Percentiles rank a stretch among this genome's conserved stretches.
phyloP scores from a whole-genome alignment of 768 basidiomycete genomes.

The Coprinellus aureogranulatus region DNA sequence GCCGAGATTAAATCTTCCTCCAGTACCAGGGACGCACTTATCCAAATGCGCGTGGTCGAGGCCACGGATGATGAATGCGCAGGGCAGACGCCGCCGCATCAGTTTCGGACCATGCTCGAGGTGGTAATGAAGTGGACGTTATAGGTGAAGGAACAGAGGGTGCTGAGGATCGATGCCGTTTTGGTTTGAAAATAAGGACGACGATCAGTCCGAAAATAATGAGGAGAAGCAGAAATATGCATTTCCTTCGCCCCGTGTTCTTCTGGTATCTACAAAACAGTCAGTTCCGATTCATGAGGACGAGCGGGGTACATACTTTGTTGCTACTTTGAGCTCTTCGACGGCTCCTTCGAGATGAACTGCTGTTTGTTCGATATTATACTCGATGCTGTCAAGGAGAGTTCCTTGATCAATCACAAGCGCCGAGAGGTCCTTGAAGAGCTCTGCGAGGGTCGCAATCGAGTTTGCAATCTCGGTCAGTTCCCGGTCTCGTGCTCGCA shows the following conservation, averaged over 20 bases:
- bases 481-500: slow-evolving; percentile 59
- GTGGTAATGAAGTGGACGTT: slow-evolving; percentile 6
- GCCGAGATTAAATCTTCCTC: not conserved
- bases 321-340: slow-evolving; percentile 78
- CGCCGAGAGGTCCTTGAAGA: slow-evolving; percentile 92
- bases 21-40: not conserved
- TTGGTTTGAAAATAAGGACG: slow-evolving; percentile 91
- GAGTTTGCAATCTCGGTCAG: slow-evolving; percentile 88
- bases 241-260: slow-evolving; percentile 87
- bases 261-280: slow-evolving; percentile 73
- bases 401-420: slow-evolving; percentile 99
- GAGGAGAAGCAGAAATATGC: slow-evolving; percentile 88
- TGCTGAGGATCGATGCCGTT: slow-evolving; percentile 41
- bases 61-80: slow-evolving; percentile 3
- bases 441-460: slow-evolving; percentile 86
- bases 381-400: slow-evolving; percentile 93
- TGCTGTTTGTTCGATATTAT: slow-evolving; percentile 92
- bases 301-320: slow-evolving; percentile 54
- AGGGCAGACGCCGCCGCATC: slow-evolving; percentile 1
- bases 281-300: too few species aligned
- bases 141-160: slow-evolving; percentile 21
- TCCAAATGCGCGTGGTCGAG: slow-evolving; percentile 11
- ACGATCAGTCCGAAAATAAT: slow-evolving; percentile 86
- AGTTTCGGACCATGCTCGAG: not conserved
- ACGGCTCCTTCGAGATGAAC: slow-evolving; percentile 80